A percentile compares a stretch with the other conserved stretches of the same genome.
These are phyloP conservation scores for Salix viminalis DNA, from an alignment of 345 rosid species.

Conservation along the genomic window DNA sequence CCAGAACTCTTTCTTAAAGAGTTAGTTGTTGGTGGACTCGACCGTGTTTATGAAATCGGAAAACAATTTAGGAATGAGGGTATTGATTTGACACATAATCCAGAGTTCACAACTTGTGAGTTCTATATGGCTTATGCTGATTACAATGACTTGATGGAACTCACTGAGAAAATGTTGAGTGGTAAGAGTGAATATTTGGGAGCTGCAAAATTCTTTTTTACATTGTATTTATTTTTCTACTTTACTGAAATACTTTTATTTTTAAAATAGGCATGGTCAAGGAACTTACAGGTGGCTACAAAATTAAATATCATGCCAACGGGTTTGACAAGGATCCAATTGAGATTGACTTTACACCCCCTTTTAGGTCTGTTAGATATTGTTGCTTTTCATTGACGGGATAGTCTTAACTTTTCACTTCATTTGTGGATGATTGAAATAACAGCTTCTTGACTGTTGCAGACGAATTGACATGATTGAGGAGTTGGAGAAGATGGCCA, in stretches of 20 bases:
- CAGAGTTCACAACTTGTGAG: conserved; percentile 97
- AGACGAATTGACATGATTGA: conserved; percentile 88
- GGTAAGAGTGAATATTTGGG: conserved; percentile 36
- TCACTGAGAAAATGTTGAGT: conserved; percentile 83
- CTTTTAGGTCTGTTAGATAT: conserved; percentile 60
- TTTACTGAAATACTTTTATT: not conserved
- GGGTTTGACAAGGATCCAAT: conserved; percentile 85
- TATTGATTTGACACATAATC: conserved; percentile 95
- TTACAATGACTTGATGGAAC: conserved; percentile 85
- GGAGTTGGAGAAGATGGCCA: conserved; percentile 84
- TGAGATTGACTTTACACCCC: conserved; percentile 94
- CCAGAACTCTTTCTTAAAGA: conserved; percentile 91
- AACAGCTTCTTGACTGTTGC: conserved; percentile 16
- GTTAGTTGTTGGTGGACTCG: conserved; percentile 90
- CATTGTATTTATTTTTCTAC: not conserved
- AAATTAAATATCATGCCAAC: conserved; percentile 78
- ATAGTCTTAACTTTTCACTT: not conserved
- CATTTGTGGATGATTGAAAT: not conserved
- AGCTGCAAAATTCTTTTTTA: not conserved
- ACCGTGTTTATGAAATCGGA: conserved; percentile 91
- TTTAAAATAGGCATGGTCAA: conserved; percentile 67
- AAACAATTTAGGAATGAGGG: conserved; percentile 98
- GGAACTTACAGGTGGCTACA: conserved; percentile 85
- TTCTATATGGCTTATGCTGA: conserved; percentile 99
- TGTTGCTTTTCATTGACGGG: not conserved